A percentile compares a stretch with the other conserved stretches of the same genome.
These are phyloP conservation scores for Rostrohypoxylon terebratum DNA, from an alignment of 495 filamentous ascomycete genomes.

Conservation along the genomic window DNA sequence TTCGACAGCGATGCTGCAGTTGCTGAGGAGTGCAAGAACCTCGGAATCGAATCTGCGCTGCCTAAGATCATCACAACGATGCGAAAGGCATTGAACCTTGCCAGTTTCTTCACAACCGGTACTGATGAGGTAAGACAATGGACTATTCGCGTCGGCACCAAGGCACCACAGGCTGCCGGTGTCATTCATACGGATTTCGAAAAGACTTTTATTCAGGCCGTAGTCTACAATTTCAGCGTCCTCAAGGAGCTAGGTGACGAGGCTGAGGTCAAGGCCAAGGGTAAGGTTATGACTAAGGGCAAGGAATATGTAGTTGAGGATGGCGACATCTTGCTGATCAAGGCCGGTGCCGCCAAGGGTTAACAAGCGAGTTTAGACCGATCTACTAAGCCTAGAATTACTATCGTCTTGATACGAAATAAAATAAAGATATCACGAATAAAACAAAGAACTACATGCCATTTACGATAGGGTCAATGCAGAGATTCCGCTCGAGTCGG, in stretches of 20 bases:
- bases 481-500: background rate
- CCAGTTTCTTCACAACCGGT: slow-evolving; percentile 97
- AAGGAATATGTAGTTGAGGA: slow-evolving; percentile 94
- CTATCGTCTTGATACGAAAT: background rate
- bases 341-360: slow-evolving; percentile 92
- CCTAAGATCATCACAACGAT: slow-evolving; percentile 96
- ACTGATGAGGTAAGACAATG: slow-evolving; percentile 98
- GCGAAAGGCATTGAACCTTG: slow-evolving; percentile 88
- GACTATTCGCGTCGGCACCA: slow-evolving; percentile 96
- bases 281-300: slow-evolving; percentile 98
- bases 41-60: slow-evolving; percentile 87
- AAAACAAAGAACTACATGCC: slow-evolving; percentile 6
- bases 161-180: slow-evolving; percentile 96
- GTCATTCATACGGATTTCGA: slow-evolving; percentile 99
- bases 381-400: slow-evolving; percentile 29
- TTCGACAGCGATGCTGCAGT: slow-evolving; percentile 81
- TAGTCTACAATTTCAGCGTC: slow-evolving; percentile 86
- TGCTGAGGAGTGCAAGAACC: slow-evolving; percentile 88
- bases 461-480: background rate
- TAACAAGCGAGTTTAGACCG: slow-evolving; percentile 53
- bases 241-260: slow-evolving; percentile 92
- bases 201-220: slow-evolving; percentile 98
- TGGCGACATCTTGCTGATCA: slow-evolving; percentile 85
- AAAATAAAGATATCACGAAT: slow-evolving; percentile 27
- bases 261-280: slow-evolving; percentile 85